Base-by-base conservation (phyloP, 148 eudicot species). In the Amaranthus hypochondriacus region DNA sequence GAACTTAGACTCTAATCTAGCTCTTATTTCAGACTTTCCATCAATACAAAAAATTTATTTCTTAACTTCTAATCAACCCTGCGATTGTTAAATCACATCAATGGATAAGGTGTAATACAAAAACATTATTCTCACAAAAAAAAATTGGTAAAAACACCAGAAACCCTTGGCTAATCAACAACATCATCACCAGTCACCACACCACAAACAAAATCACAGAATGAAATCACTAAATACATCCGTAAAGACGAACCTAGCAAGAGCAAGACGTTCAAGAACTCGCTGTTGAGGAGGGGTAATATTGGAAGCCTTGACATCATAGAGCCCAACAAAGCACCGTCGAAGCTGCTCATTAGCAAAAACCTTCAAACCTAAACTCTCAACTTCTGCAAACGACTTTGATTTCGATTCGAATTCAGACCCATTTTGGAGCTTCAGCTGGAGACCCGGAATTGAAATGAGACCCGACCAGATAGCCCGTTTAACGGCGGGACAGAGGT, bases 241-340 rank as follows among this genome's bases (percentile, higher is more conserved):
- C 39, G 39, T 28, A 28, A 28, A 28, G 39, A 47, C 81, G 55
- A 68, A 91, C 96, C 98, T 84, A 70, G 92, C 96, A 82, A 81
- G 77, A 6, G 93, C 96, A n/a, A 94, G 92, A 5, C 84, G 88
- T 73, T 92, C 97, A 4, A 94, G 93, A 3, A 81, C 87, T 8
- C 79, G 80, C 12, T 86, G 88, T 69, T 88, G 92, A 62, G 74
- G 74, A 42, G 69, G 39, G 3, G 94, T 79, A 68, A 87, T 67
- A 6, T 71, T 76, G 4, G 90, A 74, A 68, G 88, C 84, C 80
- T 83, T 86, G 15, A 81, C 78, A 70, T 90, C 99, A 50, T 86
- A 86, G 44, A 95, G 56, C 2, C 99, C 97, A 3, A 95, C 63
- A 56, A 90, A 95, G 74, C 84, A 81, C 65, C 83, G 56, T 21